Base-by-base conservation (phyloP, 1,284 basidiomycete species). In the Megacollybia platyphylla region DNA sequence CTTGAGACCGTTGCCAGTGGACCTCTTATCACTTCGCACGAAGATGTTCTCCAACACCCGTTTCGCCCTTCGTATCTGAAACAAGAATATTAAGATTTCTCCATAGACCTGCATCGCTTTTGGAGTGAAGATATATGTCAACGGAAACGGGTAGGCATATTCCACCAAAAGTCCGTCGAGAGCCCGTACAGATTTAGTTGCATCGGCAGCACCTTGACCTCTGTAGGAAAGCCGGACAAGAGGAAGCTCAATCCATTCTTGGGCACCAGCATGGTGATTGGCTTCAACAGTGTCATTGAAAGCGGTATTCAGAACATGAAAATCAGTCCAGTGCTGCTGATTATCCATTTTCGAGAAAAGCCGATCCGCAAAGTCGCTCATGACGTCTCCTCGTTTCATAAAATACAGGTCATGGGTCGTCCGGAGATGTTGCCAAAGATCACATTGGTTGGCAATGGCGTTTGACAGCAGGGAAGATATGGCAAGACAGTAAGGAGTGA, bases 261-360 rank as follows among this genome's bases (percentile, higher is more conserved):
- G 59, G 1, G 57, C 53, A 6, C 64, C 60, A 8, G 63, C 60
- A 29, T 66, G 65, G 27, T 69, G 57, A 38, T 63, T 65, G 54
- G 70, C 61, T 47, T 76, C 71, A 29, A 82, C 67, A 9, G 79
- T 67, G 45, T 89, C 84, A 10, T 69, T 67, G 50, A 91, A 82
- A 5, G 80, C 75, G 29, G 75, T 79, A 49, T 90, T 90, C 36
- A 92, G 61, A 53, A 84, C 81, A 58, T 91, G 87, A 55, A 87
- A 88, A 57, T 91, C 87, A 30, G 64, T 68, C 89, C 88, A 92
- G 11, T 67, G 57, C 51, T 81, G 76, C 36, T 68, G 63, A 6
- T 61, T 62, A 47, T 86, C 79, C 70, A 88, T 87, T 87, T 85
- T 80, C 27, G 68, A 65, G 54, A 88, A 90, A 11, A 91, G 51